Base-by-base conservation (phyloP, 331 rosid genomes). In the Pyracantha coccinea region DNA sequence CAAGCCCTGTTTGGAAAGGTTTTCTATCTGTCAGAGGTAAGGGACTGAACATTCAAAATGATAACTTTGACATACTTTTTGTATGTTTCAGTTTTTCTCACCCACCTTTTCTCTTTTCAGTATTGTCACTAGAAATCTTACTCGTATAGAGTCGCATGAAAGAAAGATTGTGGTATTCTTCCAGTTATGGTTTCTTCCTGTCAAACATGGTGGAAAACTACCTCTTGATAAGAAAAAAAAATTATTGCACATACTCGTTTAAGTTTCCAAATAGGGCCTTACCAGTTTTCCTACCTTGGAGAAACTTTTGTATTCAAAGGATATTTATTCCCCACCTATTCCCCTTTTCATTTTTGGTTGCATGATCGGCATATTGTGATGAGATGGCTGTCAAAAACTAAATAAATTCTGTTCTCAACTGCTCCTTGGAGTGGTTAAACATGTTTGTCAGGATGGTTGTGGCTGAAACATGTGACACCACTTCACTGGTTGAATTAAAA, bases 21-120 rank as follows among this genome's bases (percentile, higher is more conserved):
- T 72, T 94, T 90, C 88, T 92, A 94, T 81, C 87, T 94, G 45
- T 92, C 99, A 17, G 99, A 94, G 91, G 97, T 92, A 78, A 74
- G 88, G 79, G 35, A 64, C 65, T 54, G 33, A 83, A 73, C 79
- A 58, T 72, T 69, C 35, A 29, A 68, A 60, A 45, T 41, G 54
- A 5, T 57, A 31, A 27, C 59, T 38, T n/a, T 54, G 68, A 54
- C 68, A 50, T 64, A 41, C 13, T 24, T 74, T 60, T 68, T 50
- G 58, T 31, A 28, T 24, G 47, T 29, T 69, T 21, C 52, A 53
- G 23, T 15, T 32, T 74, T 62, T 11, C 23, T 25, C 35, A 8
- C 58, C 44, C 14, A 14, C 45, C 35, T 23, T 29, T 62, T 69
- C 17, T 15, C 7, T 4, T 13, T 5, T 8, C 28, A 8, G 16